Evolutionary conservation across 2,329 filamentous ascomycete species (phyloP), one percentile per base, ranked within the genome.

Genomic region (Colletotrichum sp.): DNA sequence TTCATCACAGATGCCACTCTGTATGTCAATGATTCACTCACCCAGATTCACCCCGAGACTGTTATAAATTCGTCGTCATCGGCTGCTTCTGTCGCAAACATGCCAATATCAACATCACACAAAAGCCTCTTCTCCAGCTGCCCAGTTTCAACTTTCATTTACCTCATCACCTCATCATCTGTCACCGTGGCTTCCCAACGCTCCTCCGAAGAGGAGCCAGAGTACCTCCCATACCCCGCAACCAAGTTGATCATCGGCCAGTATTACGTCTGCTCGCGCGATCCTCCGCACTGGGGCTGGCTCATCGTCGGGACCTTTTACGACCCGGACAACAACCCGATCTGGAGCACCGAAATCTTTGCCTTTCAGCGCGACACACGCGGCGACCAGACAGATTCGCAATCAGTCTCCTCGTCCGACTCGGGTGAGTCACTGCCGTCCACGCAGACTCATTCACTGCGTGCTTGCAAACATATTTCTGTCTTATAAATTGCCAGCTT

Each of bases 311-410:
- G 84, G 0, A 85, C 85, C 1, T 90, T 89, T 69, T 89, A 87
- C 80, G 87, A 90, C 81, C 70, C 77, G 2, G 71, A 84, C 12
- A 84, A 85, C 57, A 81, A 80, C 38, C 79, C 84, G 6, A 74
- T 90, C 52, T 90, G 88, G 87, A 88, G 87, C 61, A 86, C 83
- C 1, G 84, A 89, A 79, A 71, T 88, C 24, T 86, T 90, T 55
- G 67, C 66, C 4, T 57, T 55, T 8, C 71, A 77, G 30, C 71
- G 57, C 10, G 71, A 72, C 52, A 58, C 61, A 2, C 58, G 71
- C 30, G 36, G 52, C 8, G 38, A 65, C 6, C 43, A 58, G 12
- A 21, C 28, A 24, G 60, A 55, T 5, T 24, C 61, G n/a, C 34
- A 24, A 12, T 64, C 63, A 7, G 34, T 52, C 18, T 21, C 60